Conservation (phyloP, 192 early-diverging fungal genomes). For the Irineochytrium annulatum region DNA sequence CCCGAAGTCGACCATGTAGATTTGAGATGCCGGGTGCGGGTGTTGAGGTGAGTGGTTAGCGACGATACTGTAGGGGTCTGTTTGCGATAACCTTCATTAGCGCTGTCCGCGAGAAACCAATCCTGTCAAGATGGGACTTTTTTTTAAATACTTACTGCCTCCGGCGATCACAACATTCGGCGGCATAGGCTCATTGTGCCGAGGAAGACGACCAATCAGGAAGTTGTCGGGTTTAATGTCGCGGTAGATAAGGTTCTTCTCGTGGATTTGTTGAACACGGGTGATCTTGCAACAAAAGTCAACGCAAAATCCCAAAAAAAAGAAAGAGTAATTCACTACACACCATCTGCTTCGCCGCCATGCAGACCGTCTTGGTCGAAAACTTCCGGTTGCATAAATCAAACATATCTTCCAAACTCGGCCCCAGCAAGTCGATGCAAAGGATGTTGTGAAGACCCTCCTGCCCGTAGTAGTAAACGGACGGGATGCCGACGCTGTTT, state of each 20-base stretch:
- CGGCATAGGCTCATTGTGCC: constrained; percentile 27
- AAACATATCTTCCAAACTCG: constrained; percentile 92
- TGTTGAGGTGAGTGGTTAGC: constrained; percentile 52
- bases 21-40: constrained; percentile 52
- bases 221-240: constrained; percentile 99
- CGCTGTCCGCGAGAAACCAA: neutral
- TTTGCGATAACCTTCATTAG: neutral
- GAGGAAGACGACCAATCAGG: constrained; percentile 75
- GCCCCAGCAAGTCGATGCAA: constrained; percentile 91
- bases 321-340: neutral
- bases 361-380: constrained; percentile 88
- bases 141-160: constrained; percentile 6
- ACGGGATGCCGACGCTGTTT: constrained; percentile 78
- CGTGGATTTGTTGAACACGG: constrained; percentile 90
- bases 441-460: constrained; percentile 95
- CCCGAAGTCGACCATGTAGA: constrained; percentile 96
- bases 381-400: constrained; percentile 93
- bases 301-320: neutral
- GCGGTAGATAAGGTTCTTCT: constrained; percentile 91
- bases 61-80: constrained; percentile 45
- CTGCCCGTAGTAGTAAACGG: constrained; percentile 92
- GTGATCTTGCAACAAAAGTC: constrained; percentile 59
- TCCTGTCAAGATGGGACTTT: constrained; percentile 10
- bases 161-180: constrained; percentile 5
- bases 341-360: constrained; percentile 95